Base-by-base conservation (phyloP, 2,329 filamentous ascomycete genomes). In the Penicillium sp. region DNA sequence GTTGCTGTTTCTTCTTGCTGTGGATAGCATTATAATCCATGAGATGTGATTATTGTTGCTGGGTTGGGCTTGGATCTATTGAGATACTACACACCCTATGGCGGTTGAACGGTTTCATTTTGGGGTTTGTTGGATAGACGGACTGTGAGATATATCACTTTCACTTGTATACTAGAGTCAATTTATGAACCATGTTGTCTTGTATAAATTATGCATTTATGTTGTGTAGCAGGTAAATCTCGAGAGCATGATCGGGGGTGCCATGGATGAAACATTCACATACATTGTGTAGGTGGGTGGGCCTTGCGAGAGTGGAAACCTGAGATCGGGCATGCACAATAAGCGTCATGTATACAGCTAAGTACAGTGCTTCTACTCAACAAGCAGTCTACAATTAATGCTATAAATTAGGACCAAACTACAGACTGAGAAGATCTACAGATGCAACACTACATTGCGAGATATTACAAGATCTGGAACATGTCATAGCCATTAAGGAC, bases 81-180 rank as follows among this genome's bases (percentile, higher is more conserved):
- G 19, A 23, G 47, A 18, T 43, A 23, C 36, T 27, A 10, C 10
- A 7, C 18, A 30, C 8, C 40, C 32, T 41, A 18, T 5, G 10
- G 36, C 47, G 16, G n/a, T 44, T 38, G 23, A 23, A 14, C 18
- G 35, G 49, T 38, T 55, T 50, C 19, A 5, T n/a, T 42, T 53
- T 7, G 44, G 54, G 45, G 36, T 18, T 47, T 52, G 19, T 39
- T 44, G 43, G 46, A 50, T 55, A 51, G 36, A 51, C 29, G 49
- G 51, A 49, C 42, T 42, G 39, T 41, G 47, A 38, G 39, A 44
- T 30, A 34, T 23, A 5, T 23, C 23, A 23, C 23, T 23, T 40
- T 58, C 56, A 55, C 55, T 56, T 65, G 62, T 65, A 65, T 57
- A 63, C 55, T 65, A 65, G 56, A 58, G 51, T 59, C 50, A 58